phyloP scores from a whole-genome alignment of 371 early-diverging fungal species.

The Mortierella sp. region DNA sequence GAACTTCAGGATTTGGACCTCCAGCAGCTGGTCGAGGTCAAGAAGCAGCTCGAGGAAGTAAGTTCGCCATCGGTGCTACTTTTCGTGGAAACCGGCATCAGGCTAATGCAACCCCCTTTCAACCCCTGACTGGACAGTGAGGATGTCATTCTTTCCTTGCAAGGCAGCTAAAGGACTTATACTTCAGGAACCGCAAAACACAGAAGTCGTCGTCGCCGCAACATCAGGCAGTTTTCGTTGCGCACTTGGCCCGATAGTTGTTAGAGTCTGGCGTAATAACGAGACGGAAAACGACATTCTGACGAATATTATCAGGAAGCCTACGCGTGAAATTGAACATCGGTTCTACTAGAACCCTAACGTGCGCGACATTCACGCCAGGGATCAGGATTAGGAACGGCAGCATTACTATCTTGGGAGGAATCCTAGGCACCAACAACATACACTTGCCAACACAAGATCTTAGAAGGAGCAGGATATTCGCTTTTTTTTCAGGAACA shows the following conservation, averaged over 20 bases:
- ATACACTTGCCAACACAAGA: not conserved
- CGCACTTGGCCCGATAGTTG: not conserved
- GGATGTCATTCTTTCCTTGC: not conserved
- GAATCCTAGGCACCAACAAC: not conserved
- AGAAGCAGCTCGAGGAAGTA: conserved; percentile 90
- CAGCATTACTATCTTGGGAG: not conserved
- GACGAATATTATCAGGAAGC: not conserved
- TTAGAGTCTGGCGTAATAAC: not conserved
- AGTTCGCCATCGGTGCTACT: conserved; percentile 4
- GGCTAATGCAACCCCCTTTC: too few relatives aligned
- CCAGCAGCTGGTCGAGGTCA: conserved; percentile 86
- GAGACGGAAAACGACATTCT: not conserved
- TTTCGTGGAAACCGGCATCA: not conserved
- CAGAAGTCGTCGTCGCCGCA: not conserved
- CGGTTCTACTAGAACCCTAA: too few relatives aligned
- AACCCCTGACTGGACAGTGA: not conserved
- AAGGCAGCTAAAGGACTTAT: not conserved
- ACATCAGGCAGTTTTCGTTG: not conserved
- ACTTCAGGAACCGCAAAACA: not conserved
- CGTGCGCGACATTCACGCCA: not conserved
- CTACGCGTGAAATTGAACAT: not conserved
- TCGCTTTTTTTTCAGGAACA: not conserved
- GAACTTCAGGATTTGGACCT: conserved; percentile 89
- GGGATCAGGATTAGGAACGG: not conserved
- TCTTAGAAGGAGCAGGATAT: not conserved